phyloP scores from a whole-genome alignment of 1,139 yeast species.

The Pneumocystis oryctolagi region DNA sequence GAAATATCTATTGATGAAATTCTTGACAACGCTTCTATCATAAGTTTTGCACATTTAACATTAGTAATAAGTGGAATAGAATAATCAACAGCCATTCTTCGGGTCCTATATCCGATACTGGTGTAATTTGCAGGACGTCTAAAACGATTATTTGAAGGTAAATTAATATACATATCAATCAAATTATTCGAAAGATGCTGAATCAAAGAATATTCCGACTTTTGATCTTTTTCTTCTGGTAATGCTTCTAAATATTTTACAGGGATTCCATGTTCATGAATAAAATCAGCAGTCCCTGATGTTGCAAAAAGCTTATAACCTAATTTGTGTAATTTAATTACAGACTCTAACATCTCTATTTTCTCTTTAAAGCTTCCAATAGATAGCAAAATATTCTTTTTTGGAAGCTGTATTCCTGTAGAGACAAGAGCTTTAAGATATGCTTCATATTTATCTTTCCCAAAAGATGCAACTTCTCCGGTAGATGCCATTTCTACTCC shows the following conservation, averaged over 20 bases:
- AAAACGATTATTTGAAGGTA: slow-evolving; percentile 93
- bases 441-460: slow-evolving; percentile 92
- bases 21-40: slow-evolving; percentile 84
- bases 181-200: slow-evolving; percentile 93
- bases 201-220: slow-evolving; percentile 85
- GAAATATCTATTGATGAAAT: slow-evolving; percentile 51
- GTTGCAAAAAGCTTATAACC: slow-evolving; percentile 92
- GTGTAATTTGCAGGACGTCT: slow-evolving; percentile 97
- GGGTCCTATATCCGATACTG: slow-evolving; percentile 93
- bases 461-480: slow-evolving; percentile 98
- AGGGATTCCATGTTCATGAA: slow-evolving; percentile 85
- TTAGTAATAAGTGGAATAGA: slow-evolving; percentile 95
- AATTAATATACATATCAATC: slow-evolving; percentile 88
- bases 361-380: slow-evolving; percentile 98
- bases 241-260: slow-evolving; percentile 89
- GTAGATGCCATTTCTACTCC: slow-evolving; percentile 99
- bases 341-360: slow-evolving; percentile 79
- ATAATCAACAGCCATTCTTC: slow-evolving; percentile 99
- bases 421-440: slow-evolving; percentile 87
- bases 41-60: slow-evolving; percentile 90
- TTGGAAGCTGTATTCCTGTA: slow-evolving; percentile 86
- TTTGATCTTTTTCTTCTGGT: slow-evolving; percentile 45
- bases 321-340: slow-evolving; percentile 60
- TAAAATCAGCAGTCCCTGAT: slow-evolving; percentile 97
- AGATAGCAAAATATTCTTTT: slow-evolving; percentile 75